Percentiles rank a stretch among this genome's conserved stretches.
These are phyloP conservation scores for Suillus hirtellus DNA, from an alignment of 768 basidiomycete genomes.

Conservation along the genomic window DNA sequence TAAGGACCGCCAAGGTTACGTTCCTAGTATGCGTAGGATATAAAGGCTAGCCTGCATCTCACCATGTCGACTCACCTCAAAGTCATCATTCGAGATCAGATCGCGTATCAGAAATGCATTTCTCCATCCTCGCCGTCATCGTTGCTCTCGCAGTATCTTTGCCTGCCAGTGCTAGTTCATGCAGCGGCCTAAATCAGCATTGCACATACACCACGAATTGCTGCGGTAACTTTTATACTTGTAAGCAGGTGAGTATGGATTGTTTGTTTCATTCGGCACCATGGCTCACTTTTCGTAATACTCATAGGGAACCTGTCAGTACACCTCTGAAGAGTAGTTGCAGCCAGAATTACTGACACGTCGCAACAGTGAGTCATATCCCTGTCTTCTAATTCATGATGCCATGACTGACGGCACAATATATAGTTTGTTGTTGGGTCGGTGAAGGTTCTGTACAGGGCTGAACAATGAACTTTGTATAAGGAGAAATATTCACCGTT, in stretches of 20 bases:
- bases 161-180: not conserved
- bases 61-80: not conserved
- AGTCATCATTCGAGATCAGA: not conserved
- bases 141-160: not conserved
- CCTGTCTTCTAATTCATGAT: not conserved
- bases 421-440: not conserved
- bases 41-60: not conserved
- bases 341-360: not conserved
- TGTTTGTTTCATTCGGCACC: not conserved
- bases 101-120: not conserved
- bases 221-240: not conserved
- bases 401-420: not conserved
- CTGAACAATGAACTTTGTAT: too few species aligned
- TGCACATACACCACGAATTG: not conserved
- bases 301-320: not conserved
- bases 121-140: not conserved
- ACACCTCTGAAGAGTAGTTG: not conserved
- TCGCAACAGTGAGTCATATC: not conserved
- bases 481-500: too few species aligned
- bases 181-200: rapidly evolving
- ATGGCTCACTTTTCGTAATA: not conserved
- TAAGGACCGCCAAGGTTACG: not conserved
- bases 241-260: not conserved
- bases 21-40: not conserved
- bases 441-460: not conserved